These are phyloP conservation scores for Chlorencoelia australis DNA, from an alignment of 2,329 filamentous ascomycete genomes.

Conservation along the genomic window DNA sequence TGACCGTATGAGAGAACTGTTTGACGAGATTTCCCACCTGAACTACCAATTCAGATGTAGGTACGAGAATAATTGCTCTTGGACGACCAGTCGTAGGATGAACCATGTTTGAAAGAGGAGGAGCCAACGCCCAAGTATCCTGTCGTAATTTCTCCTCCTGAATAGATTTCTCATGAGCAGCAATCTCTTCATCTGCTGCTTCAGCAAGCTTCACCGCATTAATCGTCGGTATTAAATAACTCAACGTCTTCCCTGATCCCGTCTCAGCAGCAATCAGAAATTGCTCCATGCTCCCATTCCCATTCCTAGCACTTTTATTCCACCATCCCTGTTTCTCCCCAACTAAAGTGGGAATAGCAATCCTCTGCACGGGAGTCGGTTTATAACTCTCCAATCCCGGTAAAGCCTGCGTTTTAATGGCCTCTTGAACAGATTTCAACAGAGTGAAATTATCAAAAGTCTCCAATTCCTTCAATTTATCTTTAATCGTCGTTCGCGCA, in stretches of 20 bases:
- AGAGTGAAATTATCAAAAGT: constrained; percentile 75
- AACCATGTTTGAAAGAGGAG: constrained; percentile 51
- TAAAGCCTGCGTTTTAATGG: constrained; percentile 64
- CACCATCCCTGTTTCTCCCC: constrained; percentile 35
- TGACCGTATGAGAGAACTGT: constrained; percentile 70
- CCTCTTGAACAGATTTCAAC: constrained; percentile 59
- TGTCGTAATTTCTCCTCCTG: constrained; percentile 43
- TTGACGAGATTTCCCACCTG: constrained; percentile 81
- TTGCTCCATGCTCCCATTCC: too few relatives aligned
- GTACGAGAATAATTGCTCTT: constrained; percentile 75
- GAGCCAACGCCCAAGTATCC: constrained; percentile 52
- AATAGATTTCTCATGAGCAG: constrained; percentile 48
- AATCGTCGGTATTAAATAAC: constrained; percentile 77
- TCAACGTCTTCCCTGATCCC: constrained; percentile 91
- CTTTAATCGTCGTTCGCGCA: constrained; percentile 42
- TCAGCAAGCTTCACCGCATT: constrained; percentile 77
- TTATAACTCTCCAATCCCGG: constrained; percentile 62
- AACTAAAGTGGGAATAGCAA: constrained; percentile 77
- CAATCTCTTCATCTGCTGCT: constrained; percentile 45
- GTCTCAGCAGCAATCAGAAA: constrained; percentile 92
- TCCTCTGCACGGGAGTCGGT: constrained; percentile 80
- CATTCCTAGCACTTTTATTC: constrained; percentile 24
- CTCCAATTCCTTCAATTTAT: constrained; percentile 54
- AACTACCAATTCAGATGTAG: constrained; percentile 81
- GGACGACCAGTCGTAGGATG: constrained; percentile 71